Evolutionary conservation across 2,329 filamentous ascomycete species (phyloP).

Genomic region (Fusarium buharicum): DNA sequence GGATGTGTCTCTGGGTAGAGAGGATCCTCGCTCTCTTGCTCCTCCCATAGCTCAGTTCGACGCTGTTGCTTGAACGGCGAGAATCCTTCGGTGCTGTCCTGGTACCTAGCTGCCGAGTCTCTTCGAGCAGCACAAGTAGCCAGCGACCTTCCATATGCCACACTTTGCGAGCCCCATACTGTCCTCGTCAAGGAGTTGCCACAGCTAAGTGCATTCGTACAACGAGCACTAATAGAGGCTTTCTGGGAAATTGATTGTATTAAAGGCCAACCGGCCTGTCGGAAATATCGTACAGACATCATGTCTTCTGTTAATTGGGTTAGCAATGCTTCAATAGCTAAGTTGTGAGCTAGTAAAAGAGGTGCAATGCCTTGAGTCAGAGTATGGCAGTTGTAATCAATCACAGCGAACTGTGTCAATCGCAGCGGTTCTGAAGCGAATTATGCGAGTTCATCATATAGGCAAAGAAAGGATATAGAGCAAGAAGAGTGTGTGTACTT

Average conservation of each 20-base stretch:
- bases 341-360: conserved; percentile 18
- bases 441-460: conserved; percentile 56
- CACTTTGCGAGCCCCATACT: conserved; percentile 10
- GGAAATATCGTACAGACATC: conserved; percentile 52
- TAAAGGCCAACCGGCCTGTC: conserved; percentile 50
- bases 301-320: conserved; percentile 48
- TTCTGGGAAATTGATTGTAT: conserved; percentile 30
- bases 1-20: conserved; percentile 52
- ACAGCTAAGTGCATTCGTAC: conserved; percentile 15
- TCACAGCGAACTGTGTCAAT: conserved; percentile 59
- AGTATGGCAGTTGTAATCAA: conserved; percentile 56
- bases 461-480: not conserved
- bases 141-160: conserved; percentile 30
- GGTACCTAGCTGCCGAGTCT: conserved; percentile 18
- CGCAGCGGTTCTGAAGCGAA: conserved; percentile 63
- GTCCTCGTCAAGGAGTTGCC: conserved; percentile 26
- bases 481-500: conserved; percentile 41
- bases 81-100: conserved; percentile 40
- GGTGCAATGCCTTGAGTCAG: conserved; percentile 47
- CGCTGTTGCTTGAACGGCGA: conserved; percentile 54
- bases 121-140: conserved; percentile 34
- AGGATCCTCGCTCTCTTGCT: conserved; percentile 49
- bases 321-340: conserved; percentile 28
- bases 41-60: conserved; percentile 47
- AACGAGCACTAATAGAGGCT: conserved; percentile 22